Evolutionary conservation across 768 basidiomycete genomes (phyloP), one percentile per base, ranked within the genome.

Genomic region (Pleurotus tuber-regium): DNA sequence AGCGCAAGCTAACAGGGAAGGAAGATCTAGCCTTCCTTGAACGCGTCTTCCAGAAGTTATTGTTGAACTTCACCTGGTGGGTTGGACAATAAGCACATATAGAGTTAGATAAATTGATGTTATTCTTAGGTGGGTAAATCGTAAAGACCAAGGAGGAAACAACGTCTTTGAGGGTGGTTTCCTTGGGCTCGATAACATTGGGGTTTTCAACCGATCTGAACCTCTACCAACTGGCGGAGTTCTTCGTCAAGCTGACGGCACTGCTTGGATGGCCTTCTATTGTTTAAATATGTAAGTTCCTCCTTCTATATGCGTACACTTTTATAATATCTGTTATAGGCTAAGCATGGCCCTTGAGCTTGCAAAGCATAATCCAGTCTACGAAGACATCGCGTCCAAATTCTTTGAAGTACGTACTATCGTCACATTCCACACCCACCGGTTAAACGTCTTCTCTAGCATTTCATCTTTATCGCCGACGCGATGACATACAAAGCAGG

Each of bases 221-320:
- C 91, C 93, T 23, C 71, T 99, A 21, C 97, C 97, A 5, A 98
- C 95, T 4, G 96, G 96, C 28, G 97, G 97, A 7, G 82, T 72
- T 14, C 75, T 99, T 53, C 93, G 96, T 49, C 97, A 99, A 70
- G 94, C 97, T 6, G 97, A 99, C 65, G 96, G 96, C 7, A 99
- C 97, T 4, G 92, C 96, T 0, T 99, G 97, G 97, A 99, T 99
- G 97, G 97, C 94, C 26, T 99, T 98, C 74, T 99, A 96, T 69
- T 93, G 87, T 59, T 70, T 98, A 52, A 97, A 97, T 63, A 98
- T 98, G 97, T 91, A 54, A 59, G 82, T 60, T 24, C 7, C 28
- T 30, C 36, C 44, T 8, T 11, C 26, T 10, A 35, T 24, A n/a
- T 16, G 35, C 16, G 41, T 36, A 21, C 12, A n/a, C 30, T 16